Conservation (phyloP, 2,329 filamentous ascomycete species). For the Venturia oleaginea region DNA sequence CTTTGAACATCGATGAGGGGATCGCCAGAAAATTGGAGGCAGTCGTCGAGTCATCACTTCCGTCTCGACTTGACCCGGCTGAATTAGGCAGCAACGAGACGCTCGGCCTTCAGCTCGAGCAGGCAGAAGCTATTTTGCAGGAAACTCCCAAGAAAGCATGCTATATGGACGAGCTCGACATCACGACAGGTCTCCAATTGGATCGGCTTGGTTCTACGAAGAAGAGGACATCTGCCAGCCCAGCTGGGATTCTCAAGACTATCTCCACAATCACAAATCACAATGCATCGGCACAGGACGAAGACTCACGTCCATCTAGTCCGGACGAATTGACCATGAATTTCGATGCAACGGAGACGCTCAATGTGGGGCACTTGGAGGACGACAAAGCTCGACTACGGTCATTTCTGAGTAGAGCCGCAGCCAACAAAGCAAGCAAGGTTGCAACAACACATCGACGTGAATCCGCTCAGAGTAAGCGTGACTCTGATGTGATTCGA, state of each 20-base stretch:
- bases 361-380: conserved; percentile 23
- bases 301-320: conserved; percentile 1
- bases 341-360: conserved; percentile 11
- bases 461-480: conserved; percentile 28
- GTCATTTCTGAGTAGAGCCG: conserved; percentile 41
- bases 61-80: neutral
- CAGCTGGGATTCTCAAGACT: conserved; percentile 3
- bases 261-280: neutral
- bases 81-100: conserved; percentile 6
- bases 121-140: conserved; percentile 5
- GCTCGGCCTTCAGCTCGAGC: neutral
- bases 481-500: conserved; percentile 38
- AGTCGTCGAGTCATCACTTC: neutral
- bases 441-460: conserved; percentile 22
- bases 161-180: neutral
- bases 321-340: conserved; percentile 12
- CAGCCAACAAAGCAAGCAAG: conserved; percentile 34
- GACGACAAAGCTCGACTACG: conserved; percentile 42
- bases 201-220: neutral
- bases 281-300: neutral
- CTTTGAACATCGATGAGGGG: neutral
- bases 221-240: neutral
- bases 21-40: neutral
- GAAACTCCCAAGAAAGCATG: neutral
- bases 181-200: neutral